A percentile compares a stretch with the other conserved stretches of the same genome.
These are phyloP conservation scores for Flueggea neowawraea DNA, from an alignment of 441 rosid genomes.

Conservation along the genomic window DNA sequence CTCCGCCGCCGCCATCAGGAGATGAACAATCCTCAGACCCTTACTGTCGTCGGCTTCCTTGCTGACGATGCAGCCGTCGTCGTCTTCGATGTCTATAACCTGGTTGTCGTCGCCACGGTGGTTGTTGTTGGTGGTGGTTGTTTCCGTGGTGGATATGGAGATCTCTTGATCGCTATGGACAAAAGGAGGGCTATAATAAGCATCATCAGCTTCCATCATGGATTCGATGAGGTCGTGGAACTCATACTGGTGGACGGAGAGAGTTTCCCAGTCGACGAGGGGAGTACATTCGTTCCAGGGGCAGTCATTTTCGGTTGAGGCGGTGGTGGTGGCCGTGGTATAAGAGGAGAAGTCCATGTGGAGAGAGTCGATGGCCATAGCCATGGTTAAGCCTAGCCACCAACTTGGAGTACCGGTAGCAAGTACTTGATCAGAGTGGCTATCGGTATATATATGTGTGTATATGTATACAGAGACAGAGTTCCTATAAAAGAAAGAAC, in stretches of 20 bases:
- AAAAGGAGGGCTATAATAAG: neutral
- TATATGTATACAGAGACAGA: no score
- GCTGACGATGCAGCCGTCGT: constrained; percentile 37
- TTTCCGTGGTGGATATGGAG: no score
- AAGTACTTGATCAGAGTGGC: no score
- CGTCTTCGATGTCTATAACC: constrained; percentile 23
- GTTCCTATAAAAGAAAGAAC: no score
- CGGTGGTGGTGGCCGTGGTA: constrained; percentile 28
- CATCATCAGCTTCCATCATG: constrained; percentile 47
- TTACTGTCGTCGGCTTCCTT: constrained; percentile 43
- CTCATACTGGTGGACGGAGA: constrained; percentile 47
- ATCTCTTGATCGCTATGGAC: neutral
- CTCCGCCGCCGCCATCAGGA: constrained; percentile 86
- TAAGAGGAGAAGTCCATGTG: constrained; percentile 32
- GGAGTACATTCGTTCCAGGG: constrained; percentile 65
- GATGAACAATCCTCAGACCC: constrained; percentile 77
- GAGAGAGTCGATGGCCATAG: constrained; percentile 40
- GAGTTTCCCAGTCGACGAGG: constrained; percentile 60
- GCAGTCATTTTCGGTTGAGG: constrained; percentile 36
- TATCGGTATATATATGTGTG: no score
- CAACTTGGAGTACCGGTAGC: no score
- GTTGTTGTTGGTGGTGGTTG: constrained; percentile 18
- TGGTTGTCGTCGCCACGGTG: constrained; percentile 17
- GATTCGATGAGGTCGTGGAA: constrained; percentile 64
- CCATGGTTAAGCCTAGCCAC: constrained; percentile 34